Base-by-base conservation (phyloP, 2,329 filamentous ascomycete genomes). In the Aspergillus novoparasiticus region DNA sequence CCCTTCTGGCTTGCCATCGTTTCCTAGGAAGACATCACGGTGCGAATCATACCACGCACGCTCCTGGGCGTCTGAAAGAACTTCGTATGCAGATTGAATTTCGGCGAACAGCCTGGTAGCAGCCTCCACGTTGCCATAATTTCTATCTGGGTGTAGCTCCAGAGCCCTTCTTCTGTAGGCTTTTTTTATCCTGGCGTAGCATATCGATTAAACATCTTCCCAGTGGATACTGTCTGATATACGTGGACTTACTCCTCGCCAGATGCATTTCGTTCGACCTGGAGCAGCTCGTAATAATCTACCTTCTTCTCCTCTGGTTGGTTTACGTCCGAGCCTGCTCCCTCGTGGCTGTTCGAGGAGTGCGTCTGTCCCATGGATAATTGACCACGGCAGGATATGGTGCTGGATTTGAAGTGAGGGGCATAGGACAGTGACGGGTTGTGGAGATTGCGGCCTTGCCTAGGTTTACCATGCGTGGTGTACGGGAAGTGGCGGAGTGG, bases 31-130 rank as follows among this genome's bases (percentile, higher is more conserved):
- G 57, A 91, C 89, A 69, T 93, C 89, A 64, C 93, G 90, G 75
- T 99, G 95, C 3, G 93, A 93, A 79, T 99, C 94, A 80, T 99
- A 99, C 95, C 95, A 99, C 36, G 94, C 90, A 70, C 95, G 88
- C 77, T 99, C 95, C 76, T 99, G 94, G 12, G 93, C 89, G 76
- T 99, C 95, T 1, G 94, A 96, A 1, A 99, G 86, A n/a, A 99
- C 88, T 77, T 98, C 93, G 76, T 99, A 96, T 54, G 95, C 95
- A 41, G 93, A 86, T 77, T 97, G 94, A 32, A 98, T 85, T 74
- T 97, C 93, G 57, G 95, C 93, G 75, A 99, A 99, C 58, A 89
- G 88, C 68, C 84, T 86, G 1, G 95, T 99, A 2, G 94, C 89
- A 66, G 88, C 86, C 72, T 96, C 93, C 65, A 90, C 89, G 73